Evolutionary conservation across 192 early-diverging fungal genomes (phyloP), one percentile per base, ranked within the genome.

Genomic region (Mortierella antarctica): DNA sequence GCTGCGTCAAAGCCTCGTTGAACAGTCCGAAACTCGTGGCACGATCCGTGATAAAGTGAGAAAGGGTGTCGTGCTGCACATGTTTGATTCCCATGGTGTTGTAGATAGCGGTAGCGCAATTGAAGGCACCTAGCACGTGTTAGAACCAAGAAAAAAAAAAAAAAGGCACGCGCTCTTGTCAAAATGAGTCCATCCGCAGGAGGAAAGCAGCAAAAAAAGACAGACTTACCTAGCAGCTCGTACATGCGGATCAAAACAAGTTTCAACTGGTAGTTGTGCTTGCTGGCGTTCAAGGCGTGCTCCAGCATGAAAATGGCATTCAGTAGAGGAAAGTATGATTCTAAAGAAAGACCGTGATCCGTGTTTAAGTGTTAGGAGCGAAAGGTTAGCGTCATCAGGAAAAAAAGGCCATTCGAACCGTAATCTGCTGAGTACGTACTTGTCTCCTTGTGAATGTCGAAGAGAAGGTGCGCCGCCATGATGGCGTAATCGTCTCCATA

Each of bases 1-100:
- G 83, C 1, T 87, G 65, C 6, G 74, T 67, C 17, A 89, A 70
- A 6, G 93, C 87, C 18, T 85, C 83, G 57, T 87, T 79, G 52
- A 82, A 71, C 50, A 85, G 70, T 9, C 87, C 90, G 67, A 89
- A 82, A 1, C 79, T 71, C 23, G 87, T 83, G 14, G 89, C 78
- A 17, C 91, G 86, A 49, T 91, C 90, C 12, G 89, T 87, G 61
- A 92, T 87, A 46, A 92, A 87, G 70, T 91, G 92, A 65, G 91
- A 91, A 60, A 97, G 82, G 0, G 97, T 96, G 73, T 99, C 97
- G 63, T 89, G 85, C 83, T 97, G 95, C n/a, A 97, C 88, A 74
- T 96, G 90, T 76, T 99, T 99, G 78, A 97, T 91, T 61, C 92
- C 91, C 86, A 99, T 88, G 0, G 90, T 86, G 58, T 86, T 85